Conservation (phyloP, 2,329 filamentous ascomycete species). For the Nemania serpens region DNA sequence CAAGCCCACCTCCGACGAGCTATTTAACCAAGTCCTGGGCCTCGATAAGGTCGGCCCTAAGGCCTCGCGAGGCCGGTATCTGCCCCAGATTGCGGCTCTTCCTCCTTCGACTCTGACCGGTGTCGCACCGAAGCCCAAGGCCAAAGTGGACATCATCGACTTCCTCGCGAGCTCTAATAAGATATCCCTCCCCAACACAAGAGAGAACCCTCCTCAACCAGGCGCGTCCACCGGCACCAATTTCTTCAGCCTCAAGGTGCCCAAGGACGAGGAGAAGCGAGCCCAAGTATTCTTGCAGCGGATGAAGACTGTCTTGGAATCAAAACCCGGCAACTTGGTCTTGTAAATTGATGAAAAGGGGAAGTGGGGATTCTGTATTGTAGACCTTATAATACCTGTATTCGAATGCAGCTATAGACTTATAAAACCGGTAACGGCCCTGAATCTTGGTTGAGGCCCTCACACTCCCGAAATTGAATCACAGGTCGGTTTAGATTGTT, state of each 20-base stretch:
- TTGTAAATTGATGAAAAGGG: conserved; percentile 48
- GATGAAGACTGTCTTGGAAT: conserved; percentile 81
- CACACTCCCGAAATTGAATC: too few species aligned
- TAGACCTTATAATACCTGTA: conserved; percentile 28
- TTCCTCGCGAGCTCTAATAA: conserved; percentile 61
- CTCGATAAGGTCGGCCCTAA: conserved; percentile 58
- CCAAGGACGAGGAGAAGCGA: conserved; percentile 78
- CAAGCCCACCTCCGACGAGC: conserved; percentile 74
- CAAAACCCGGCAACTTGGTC: conserved; percentile 77
- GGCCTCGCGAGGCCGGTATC: conserved; percentile 65
- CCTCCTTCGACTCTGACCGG: conserved; percentile 49
- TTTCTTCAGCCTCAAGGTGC: conserved; percentile 80
- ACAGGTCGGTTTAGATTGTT: too few species aligned
- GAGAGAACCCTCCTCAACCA: conserved; percentile 47
- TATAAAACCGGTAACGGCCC: conserved; percentile 14
- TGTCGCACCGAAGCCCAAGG: conserved; percentile 44
- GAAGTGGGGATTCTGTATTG: conserved; percentile 30
- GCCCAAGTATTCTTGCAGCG: conserved; percentile 83
- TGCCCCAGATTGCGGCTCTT: conserved; percentile 71
- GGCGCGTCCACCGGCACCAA: conserved; percentile 66
- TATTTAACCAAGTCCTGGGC: conserved; percentile 89
- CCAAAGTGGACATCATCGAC: conserved; percentile 79
- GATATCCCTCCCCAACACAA: conserved; percentile 36
- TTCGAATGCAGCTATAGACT: conserved; percentile 31
- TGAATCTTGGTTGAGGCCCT: too few species aligned